Percentiles rank a stretch among this genome's conserved stretches.
Evolutionary conservation across 805 yeast genomes (phyloP).

Genomic region (Sugiyamaella marilandica): DNA sequence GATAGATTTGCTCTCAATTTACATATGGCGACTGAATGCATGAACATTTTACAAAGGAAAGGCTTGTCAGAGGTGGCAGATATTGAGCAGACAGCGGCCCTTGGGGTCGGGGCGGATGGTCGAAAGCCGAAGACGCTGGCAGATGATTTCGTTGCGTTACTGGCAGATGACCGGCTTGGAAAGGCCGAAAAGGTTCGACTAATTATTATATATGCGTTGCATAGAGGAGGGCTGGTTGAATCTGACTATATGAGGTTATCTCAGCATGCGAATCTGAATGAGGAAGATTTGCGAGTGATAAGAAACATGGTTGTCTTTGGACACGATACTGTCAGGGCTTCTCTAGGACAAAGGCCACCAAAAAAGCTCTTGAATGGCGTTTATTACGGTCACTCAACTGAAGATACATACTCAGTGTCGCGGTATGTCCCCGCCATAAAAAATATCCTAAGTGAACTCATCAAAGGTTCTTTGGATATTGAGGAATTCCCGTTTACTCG

Average conservation of each 20-base stretch:
- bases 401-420: constrained; percentile 36
- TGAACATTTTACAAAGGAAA: constrained; percentile 52
- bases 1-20: constrained; percentile 34
- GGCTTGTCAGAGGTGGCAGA: constrained; percentile 70
- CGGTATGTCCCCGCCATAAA: constrained; percentile 70
- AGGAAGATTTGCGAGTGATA: constrained; percentile 48
- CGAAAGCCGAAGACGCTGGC: constrained; percentile 51
- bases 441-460: constrained; percentile 48
- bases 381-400: constrained; percentile 20
- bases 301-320: constrained; percentile 57
- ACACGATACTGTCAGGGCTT: constrained; percentile 46
- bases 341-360: constrained; percentile 27
- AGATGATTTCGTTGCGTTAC: constrained; percentile 52
- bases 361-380: background rate
- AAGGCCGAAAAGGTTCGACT: constrained; percentile 69
- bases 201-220: constrained; percentile 67
- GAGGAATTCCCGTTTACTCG: constrained; percentile 66
- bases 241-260: constrained; percentile 68
- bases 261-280: constrained; percentile 44
- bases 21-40: constrained; percentile 52
- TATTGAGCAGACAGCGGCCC: constrained; percentile 77
- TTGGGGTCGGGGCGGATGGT: constrained; percentile 67
- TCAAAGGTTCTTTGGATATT: constrained; percentile 48
- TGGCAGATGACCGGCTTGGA: constrained; percentile 45
- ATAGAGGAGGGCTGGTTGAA: constrained; percentile 71